Conservation (phyloP, 805 yeast species). For the Cyberlindnera petersonii region DNA sequence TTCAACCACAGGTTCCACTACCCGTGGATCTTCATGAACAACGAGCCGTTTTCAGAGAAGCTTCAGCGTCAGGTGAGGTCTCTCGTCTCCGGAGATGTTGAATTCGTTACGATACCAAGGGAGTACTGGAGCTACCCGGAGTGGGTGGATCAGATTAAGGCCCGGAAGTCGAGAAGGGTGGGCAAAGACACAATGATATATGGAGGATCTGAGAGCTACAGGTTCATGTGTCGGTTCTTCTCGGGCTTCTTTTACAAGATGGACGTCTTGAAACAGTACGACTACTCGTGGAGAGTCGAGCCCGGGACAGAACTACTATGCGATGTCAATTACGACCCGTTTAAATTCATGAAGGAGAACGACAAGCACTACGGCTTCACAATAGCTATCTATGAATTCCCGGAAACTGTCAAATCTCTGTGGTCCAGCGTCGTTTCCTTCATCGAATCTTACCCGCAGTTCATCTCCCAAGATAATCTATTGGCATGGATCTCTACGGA, state of each 20-base stretch:
- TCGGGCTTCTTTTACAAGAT: slow-evolving; percentile 57
- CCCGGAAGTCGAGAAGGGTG: slow-evolving; percentile 29
- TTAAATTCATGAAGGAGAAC: slow-evolving; percentile 57
- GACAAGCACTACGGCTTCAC: slow-evolving; percentile 72
- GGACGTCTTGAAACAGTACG: slow-evolving; percentile 41
- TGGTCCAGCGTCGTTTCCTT: slow-evolving; percentile 48
- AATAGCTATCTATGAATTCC: slow-evolving; percentile 68
- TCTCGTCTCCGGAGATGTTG: slow-evolving; percentile 38
- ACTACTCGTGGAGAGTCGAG: slow-evolving; percentile 59
- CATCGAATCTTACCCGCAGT: slow-evolving; percentile 41
- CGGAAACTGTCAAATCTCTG: slow-evolving; percentile 47
- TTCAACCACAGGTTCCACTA: slow-evolving; percentile 68
- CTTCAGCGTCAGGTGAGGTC: slow-evolving; percentile 33
- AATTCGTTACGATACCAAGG: slow-evolving; percentile 40
- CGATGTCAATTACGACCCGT: slow-evolving; percentile 49
- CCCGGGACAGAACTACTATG: slow-evolving; percentile 55
- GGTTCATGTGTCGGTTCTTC: slow-evolving; percentile 73
- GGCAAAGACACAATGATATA: slow-evolving; percentile 35
- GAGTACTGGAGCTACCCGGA: slow-evolving; percentile 47
- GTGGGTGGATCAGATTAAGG: slow-evolving; percentile 35
- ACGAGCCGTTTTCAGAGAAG: slow-evolving; percentile 39
- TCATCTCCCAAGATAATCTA: slow-evolving; percentile 53
- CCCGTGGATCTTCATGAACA: slow-evolving; percentile 74
- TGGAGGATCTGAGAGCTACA: slow-evolving; percentile 48
- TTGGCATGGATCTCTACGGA: slow-evolving; percentile 47